Percentiles rank a stretch among this genome's conserved stretches.
Evolutionary conservation across 192 early-diverging fungal genomes (phyloP).

Genomic region (Gryganskiella cystojenkinii): DNA sequence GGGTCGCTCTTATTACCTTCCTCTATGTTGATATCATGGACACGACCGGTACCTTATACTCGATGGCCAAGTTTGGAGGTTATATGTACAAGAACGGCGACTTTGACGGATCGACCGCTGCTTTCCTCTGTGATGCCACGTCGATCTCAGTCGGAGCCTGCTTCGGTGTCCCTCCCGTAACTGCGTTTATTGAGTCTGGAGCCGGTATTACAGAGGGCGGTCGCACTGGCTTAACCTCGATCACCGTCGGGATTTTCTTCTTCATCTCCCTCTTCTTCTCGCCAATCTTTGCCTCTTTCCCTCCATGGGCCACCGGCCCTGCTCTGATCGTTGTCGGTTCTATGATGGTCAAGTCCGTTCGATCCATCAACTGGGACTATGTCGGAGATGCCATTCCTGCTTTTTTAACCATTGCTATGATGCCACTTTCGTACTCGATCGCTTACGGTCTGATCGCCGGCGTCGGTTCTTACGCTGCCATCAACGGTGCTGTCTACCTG

Average conservation of each 20-base stretch:
- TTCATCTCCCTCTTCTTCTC: constrained; percentile 81
- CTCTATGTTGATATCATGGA: constrained; percentile 86
- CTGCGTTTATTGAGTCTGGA: constrained; percentile 81
- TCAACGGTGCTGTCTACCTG: constrained; percentile 69
- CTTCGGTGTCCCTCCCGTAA: constrained; percentile 76
- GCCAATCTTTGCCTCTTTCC: constrained; percentile 83
- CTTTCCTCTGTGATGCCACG: constrained; percentile 76
- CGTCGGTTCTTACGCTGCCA: constrained; percentile 70
- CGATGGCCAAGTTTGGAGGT: constrained; percentile 82
- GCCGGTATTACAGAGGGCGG: constrained; percentile 84
- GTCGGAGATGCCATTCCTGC: constrained; percentile 78
- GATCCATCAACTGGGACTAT: constrained; percentile 81
- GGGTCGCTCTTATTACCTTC: constrained; percentile 83
- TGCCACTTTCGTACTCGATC: constrained; percentile 84
- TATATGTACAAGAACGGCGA: constrained; percentile 72
- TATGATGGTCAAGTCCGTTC: constrained; percentile 74
- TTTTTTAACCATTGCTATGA: constrained; percentile 76
- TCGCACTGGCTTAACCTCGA: constrained; percentile 78
- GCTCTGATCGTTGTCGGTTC: constrained; percentile 79
- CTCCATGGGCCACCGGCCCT: constrained; percentile 85
- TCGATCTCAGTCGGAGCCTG: constrained; percentile 69
- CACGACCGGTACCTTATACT: constrained; percentile 82
- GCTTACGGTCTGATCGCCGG: constrained; percentile 84
- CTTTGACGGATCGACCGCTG: constrained; percentile 75
- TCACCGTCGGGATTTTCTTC: constrained; percentile 70